A percentile compares a stretch with the other conserved stretches of the same genome.
Conservation (phyloP, 2,329 filamentous ascomycete species). For the Ophiostoma angusticollis region DNA sequence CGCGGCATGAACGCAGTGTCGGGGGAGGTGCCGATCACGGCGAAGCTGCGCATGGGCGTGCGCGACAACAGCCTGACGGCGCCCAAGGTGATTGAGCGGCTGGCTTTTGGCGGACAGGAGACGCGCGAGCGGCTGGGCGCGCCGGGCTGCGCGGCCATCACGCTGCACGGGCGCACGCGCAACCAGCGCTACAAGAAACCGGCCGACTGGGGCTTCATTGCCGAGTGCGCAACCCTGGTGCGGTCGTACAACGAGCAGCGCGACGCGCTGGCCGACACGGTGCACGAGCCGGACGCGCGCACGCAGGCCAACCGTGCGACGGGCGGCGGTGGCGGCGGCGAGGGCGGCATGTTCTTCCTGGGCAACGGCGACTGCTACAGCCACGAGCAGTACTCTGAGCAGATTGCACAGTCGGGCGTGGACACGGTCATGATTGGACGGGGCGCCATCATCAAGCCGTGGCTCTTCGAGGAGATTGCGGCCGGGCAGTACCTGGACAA, state of each 20-base stretch:
- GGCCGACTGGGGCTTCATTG: conserved; percentile 94
- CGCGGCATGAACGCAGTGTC: conserved; percentile 93
- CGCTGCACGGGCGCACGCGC: conserved; percentile 81
- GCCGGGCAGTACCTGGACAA: conserved; percentile 92
- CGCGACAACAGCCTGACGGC: conserved; percentile 64
- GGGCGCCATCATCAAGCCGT: conserved; percentile 91
- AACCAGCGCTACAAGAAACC: conserved; percentile 87
- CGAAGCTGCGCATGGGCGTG: conserved; percentile 89
- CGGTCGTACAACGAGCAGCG: conserved; percentile 62
- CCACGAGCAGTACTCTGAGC: conserved; percentile 71
- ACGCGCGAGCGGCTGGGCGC: conserved; percentile 57
- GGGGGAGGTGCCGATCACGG: conserved; percentile 78
- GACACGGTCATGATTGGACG: conserved; percentile 97
- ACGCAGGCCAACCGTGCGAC: conserved; percentile 56
- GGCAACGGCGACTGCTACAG: conserved; percentile 97
- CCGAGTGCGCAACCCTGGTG: conserved; percentile 75
- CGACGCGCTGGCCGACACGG: conserved; percentile 59
- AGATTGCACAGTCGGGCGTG: conserved; percentile 65
- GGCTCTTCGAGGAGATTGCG: conserved; percentile 95
- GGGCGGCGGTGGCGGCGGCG: conserved; percentile 31
- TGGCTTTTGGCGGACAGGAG: conserved; percentile 69
- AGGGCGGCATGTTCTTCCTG: conserved; percentile 70
- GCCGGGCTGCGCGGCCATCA: conserved; percentile 85
- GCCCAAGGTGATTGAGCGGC: conserved; percentile 65
- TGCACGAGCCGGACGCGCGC: conserved; percentile 61